Percentiles rank a stretch among this genome's conserved stretches.
These are phyloP conservation scores for Yarrowia keelungensis DNA, from an alignment of 805 yeast species.

Conservation along the genomic window DNA sequence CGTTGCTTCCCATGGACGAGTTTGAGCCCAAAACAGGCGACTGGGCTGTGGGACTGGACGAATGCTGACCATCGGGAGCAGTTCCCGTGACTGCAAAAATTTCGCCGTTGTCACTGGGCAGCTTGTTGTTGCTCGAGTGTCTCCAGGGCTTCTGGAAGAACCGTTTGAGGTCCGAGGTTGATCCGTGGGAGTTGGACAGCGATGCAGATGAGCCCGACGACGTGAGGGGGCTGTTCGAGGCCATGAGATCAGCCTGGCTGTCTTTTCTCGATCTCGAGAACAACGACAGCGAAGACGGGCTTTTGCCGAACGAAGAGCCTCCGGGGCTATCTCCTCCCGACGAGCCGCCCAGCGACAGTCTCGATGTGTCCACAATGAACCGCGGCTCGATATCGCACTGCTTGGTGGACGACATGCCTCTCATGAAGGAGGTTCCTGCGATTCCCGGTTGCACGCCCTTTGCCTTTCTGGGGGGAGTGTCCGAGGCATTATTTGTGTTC, in stretches of 20 bases:
- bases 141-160: constrained; percentile 56
- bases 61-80: constrained; percentile 37
- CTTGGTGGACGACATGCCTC: constrained; percentile 47
- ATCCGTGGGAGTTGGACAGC: constrained; percentile 46
- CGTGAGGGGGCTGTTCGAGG: constrained; percentile 9
- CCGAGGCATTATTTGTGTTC: constrained; percentile 3
- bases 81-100: constrained; percentile 40
- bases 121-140: constrained; percentile 39
- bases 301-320: constrained; percentile 16
- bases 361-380: constrained; percentile 81
- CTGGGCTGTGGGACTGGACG: constrained; percentile 12
- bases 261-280: constrained; percentile 50
- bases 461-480: constrained; percentile 34
- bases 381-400: constrained; percentile 78
- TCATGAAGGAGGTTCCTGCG: constrained; percentile 41
- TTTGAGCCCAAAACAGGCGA: constrained; percentile 5
- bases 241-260: constrained; percentile 49
- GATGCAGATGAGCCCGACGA: constrained; percentile 53
- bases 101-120: constrained; percentile 33
- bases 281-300: constrained; percentile 50
- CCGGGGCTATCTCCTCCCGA: constrained; percentile 41
- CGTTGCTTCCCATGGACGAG: neutral
- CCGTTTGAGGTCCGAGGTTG: constrained; percentile 54
- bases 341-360: constrained; percentile 53
- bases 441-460: constrained; percentile 40